A percentile compares a stretch with the other conserved stretches of the same genome.
Conservation (phyloP, 2,329 filamentous ascomycete species). For the Cordyceps militaris region DNA sequence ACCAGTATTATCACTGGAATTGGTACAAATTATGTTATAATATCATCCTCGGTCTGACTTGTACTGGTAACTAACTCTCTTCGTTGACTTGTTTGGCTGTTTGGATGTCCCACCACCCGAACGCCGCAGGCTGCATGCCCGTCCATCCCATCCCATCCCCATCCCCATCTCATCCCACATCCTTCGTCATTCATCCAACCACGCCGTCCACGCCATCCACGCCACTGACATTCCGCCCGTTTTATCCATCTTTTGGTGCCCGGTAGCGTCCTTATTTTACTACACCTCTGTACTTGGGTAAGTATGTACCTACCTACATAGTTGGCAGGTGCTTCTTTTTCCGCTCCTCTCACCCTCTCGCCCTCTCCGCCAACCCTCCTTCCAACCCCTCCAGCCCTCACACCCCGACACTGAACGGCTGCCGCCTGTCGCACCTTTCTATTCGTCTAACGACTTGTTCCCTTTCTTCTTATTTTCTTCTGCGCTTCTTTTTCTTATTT, state of each 20-base stretch:
- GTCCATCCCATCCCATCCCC: background rate
- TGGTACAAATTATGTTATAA: too few relatives aligned
- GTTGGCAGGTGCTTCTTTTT: background rate
- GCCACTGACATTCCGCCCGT: background rate
- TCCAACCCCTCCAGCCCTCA: background rate
- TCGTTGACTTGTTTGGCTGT: too few relatives aligned
- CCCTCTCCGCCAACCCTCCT: background rate
- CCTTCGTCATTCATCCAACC: background rate
- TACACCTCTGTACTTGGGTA: background rate
- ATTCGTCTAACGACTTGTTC: background rate
- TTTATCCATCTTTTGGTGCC: background rate
- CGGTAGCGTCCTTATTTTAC: background rate
- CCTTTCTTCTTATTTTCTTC: background rate
- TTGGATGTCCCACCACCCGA: background rate
- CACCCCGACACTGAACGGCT: constrained; percentile 6
- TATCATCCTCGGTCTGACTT: too few relatives aligned
- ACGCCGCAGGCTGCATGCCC: background rate
- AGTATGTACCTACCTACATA: background rate
- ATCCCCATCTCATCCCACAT: background rate
- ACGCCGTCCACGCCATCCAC: background rate
- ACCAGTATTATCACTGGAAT: too few relatives aligned
- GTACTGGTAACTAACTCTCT: too few relatives aligned
- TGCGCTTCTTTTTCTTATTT: background rate
- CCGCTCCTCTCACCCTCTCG: background rate
- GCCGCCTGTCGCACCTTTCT: constrained; percentile 7